phyloP scores from a whole-genome alignment of 306 rosid species.

The Prunus salicina region DNA sequence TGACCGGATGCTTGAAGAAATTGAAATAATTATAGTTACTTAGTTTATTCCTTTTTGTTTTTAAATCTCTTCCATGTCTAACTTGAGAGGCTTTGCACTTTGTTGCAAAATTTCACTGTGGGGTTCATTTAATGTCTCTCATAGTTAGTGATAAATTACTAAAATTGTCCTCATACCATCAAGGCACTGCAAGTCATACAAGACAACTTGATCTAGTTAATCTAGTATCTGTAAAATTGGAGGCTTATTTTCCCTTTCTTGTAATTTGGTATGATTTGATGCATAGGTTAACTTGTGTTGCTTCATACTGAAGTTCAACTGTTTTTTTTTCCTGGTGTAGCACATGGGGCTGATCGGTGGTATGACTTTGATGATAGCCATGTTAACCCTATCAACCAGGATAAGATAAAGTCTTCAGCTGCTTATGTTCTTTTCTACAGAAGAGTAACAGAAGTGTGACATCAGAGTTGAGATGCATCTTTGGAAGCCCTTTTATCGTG shows the following conservation, averaged over 20 bases:
- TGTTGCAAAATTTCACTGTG: too few species aligned
- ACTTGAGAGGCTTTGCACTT: too few species aligned
- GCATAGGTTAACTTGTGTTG: constrained; percentile 1
- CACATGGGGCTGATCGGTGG: constrained; percentile 95
- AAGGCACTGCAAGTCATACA: not conserved
- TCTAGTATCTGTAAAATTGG: not conserved
- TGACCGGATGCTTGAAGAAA: too few species aligned
- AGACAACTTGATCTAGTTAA: not conserved
- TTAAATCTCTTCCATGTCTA: too few species aligned
- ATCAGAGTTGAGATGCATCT: constrained; percentile 25
- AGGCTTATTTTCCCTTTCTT: constrained; percentile 8
- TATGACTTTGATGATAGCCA: constrained; percentile 90
- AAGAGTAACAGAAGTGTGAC: constrained; percentile 60
- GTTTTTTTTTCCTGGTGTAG: constrained; percentile 39
- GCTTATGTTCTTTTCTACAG: constrained; percentile 96
- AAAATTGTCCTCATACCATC: too few species aligned
- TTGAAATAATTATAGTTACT: too few species aligned
- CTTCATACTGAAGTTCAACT: constrained; percentile 17
- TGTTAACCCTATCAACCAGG: constrained; percentile 73
- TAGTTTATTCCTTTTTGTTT: too few species aligned
- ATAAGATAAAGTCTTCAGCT: constrained; percentile 93
- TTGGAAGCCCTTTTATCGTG: constrained; percentile 28
- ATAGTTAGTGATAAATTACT: too few species aligned
- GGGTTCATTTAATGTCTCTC: too few species aligned
- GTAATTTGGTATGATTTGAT: not conserved